Evolutionary conservation across 305 asterid species (phyloP).

Genomic region (Fraxinus angustifolia): DNA sequence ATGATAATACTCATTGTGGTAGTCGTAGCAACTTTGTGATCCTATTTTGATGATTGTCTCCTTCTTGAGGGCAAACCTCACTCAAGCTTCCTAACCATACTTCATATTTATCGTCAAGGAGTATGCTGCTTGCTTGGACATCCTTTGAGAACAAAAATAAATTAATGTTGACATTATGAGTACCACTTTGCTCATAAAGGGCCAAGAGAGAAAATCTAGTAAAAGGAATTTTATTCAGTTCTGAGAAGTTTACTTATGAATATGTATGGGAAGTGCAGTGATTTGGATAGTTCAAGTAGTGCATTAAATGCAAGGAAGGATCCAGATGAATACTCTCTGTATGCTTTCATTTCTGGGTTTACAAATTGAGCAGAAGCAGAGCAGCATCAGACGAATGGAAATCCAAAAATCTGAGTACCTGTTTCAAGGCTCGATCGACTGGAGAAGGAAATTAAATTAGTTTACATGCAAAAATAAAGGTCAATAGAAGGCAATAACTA

Average conservation of each 20-base stretch:
- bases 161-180: slow-evolving; percentile 17
- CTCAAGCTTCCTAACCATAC: slow-evolving; percentile 86
- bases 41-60: slow-evolving; percentile 58
- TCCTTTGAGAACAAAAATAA: too few species aligned
- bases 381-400: slow-evolving; percentile 19
- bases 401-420: slow-evolving; percentile 4
- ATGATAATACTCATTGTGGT: slow-evolving; percentile 60
- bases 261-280: slow-evolving; percentile 74
- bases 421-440: too few species aligned
- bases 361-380: slow-evolving; percentile 27
- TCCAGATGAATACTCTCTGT: slow-evolving; percentile 61
- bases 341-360: slow-evolving; percentile 51
- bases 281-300: slow-evolving; percentile 49
- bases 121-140: slow-evolving; percentile 93
- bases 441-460: too few species aligned
- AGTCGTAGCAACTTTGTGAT: slow-evolving; percentile 68
- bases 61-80: slow-evolving; percentile 79
- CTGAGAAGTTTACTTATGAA: slow-evolving; percentile 35
- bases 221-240: neutral
- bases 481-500: too few species aligned
- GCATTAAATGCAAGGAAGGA: slow-evolving; percentile 35
- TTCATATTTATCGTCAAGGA: slow-evolving; percentile 83
- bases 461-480: too few species aligned
- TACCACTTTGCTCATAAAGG: neutral
- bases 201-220: neutral